These are phyloP conservation scores for Populus davidiana DNA, from an alignment of 345 rosid species.

Conservation along the genomic window DNA sequence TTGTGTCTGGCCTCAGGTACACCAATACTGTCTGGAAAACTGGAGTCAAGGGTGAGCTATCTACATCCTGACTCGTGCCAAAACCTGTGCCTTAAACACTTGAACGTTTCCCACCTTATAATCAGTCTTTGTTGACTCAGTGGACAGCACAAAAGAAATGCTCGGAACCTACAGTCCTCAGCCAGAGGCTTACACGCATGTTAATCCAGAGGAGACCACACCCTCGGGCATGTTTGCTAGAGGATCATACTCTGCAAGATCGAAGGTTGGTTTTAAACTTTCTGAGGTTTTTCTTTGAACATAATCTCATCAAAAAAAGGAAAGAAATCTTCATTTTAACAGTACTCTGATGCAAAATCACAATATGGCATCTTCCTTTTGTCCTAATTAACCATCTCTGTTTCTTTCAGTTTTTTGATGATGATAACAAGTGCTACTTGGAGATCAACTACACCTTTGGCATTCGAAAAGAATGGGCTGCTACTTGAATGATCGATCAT, in stretches of 20 bases:
- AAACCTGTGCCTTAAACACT: background rate
- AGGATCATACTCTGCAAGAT: slow-evolving; percentile 71
- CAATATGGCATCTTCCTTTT: background rate
- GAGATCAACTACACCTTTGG: slow-evolving; percentile 75
- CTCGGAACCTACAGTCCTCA: slow-evolving; percentile 81
- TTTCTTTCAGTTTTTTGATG: slow-evolving; percentile 62
- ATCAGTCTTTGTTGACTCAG: slow-evolving; percentile 22
- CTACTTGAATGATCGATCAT: slow-evolving; percentile 21
- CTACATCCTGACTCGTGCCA: background rate
- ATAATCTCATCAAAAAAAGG: too few species aligned
- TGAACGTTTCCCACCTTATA: background rate
- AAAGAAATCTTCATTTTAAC: background rate
- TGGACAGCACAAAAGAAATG: slow-evolving; percentile 68
- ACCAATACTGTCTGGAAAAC: slow-evolving; percentile 81
- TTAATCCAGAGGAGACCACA: slow-evolving; percentile 65
- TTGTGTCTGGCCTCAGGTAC: slow-evolving; percentile 82
- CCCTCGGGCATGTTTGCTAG: slow-evolving; percentile 74
- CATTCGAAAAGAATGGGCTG: slow-evolving; percentile 66
- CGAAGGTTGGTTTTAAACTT: slow-evolving; percentile 44
- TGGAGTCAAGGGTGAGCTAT: slow-evolving; percentile 53
- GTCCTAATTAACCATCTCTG: background rate
- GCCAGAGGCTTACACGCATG: slow-evolving; percentile 57
- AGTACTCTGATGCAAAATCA: background rate
- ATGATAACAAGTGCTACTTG: slow-evolving; percentile 70
- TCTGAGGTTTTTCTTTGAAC: too few species aligned